Evolutionary conservation across 1,139 yeast species (phyloP).

Genomic region (Diutina neorugosa): DNA sequence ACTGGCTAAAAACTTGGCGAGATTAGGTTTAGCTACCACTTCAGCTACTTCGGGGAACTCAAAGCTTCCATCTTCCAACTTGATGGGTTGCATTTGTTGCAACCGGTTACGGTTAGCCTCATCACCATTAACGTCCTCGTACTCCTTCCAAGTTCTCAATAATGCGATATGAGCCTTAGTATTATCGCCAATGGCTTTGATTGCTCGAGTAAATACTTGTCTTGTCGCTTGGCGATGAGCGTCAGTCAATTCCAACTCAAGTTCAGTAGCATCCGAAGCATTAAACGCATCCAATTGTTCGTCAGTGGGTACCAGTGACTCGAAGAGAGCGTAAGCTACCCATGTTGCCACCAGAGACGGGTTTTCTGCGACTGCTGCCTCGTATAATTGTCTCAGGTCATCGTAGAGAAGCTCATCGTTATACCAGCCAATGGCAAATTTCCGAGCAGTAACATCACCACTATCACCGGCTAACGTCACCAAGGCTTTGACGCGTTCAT

Average conservation of each 20-base stretch:
- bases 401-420: slow-evolving; percentile 47
- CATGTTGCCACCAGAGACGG: slow-evolving; percentile 32
- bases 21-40: slow-evolving; percentile 27
- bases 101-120: slow-evolving; percentile 23
- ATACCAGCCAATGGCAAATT: slow-evolving; percentile 42
- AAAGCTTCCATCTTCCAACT: slow-evolving; percentile 48
- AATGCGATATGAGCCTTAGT: slow-evolving; percentile 41
- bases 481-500: slow-evolving; percentile 52
- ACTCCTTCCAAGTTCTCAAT: slow-evolving; percentile 52
- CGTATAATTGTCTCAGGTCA: slow-evolving; percentile 43
- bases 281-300: slow-evolving; percentile 33
- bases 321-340: slow-evolving; percentile 64
- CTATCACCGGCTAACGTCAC: background rate
- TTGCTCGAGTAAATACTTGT: slow-evolving; percentile 43
- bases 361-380: slow-evolving; percentile 22
- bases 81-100: slow-evolving; percentile 45
- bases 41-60: slow-evolving; percentile 38
- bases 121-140: slow-evolving; percentile 56
- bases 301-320: slow-evolving; percentile 50
- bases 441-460: slow-evolving; percentile 6
- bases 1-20: slow-evolving; percentile 45
- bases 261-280: slow-evolving; percentile 23
- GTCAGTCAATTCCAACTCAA: slow-evolving; percentile 40
- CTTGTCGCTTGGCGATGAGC: slow-evolving; percentile 43
- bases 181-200: slow-evolving; percentile 28